phyloP scores from a whole-genome alignment of 139 green algal species.

The Edaphochlamys debaryana region DNA sequence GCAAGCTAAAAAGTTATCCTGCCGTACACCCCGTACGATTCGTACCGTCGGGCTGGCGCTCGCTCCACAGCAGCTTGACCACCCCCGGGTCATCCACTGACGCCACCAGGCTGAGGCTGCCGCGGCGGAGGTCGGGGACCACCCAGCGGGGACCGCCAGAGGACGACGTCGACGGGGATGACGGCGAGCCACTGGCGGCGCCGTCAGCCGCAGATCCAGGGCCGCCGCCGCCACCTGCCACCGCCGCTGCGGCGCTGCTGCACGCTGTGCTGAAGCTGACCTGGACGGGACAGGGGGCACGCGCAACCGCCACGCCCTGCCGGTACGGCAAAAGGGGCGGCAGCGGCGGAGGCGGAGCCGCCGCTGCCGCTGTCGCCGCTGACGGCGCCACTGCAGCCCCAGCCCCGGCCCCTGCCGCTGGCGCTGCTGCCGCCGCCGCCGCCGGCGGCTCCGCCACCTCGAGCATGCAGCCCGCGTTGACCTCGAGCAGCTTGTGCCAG shows the following conservation, averaged over 20 bases:
- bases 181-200: neutral
- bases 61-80: constrained; percentile 37
- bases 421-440: neutral
- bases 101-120: constrained; percentile 15
- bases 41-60: neutral
- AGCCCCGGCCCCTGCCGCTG: too few relatives aligned
- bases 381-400: neutral
- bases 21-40: too few relatives aligned
- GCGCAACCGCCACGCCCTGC: neutral
- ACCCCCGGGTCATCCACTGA: constrained; percentile 11
- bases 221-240: too few relatives aligned
- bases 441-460: neutral
- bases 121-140: neutral
- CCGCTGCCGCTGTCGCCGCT: neutral
- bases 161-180: neutral
- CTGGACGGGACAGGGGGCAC: constrained; percentile 13
- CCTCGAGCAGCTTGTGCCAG: constrained; percentile 31
- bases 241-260: constrained; percentile 20
- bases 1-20: too few relatives aligned
- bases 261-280: constrained; percentile 20
- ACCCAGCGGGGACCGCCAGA: neutral
- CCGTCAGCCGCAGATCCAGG: neutral
- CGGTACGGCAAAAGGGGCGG: neutral
- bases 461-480: constrained; percentile 9
- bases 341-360: neutral